These are phyloP conservation scores for Lactifluus hygrophoroides DNA, from an alignment of 768 basidiomycete species.

Conservation along the genomic window DNA sequence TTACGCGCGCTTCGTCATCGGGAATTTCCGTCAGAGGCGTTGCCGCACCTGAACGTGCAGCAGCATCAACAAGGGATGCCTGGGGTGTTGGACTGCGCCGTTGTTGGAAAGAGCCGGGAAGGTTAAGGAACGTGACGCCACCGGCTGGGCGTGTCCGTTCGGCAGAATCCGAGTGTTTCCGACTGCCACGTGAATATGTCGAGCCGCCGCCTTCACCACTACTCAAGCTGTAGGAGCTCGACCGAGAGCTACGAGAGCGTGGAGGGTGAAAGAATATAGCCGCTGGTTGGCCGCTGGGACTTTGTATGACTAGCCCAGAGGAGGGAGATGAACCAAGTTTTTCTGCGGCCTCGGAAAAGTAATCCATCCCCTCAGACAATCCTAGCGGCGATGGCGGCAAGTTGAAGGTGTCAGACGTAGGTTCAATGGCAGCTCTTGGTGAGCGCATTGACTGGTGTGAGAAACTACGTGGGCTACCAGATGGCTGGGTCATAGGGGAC, in stretches of 20 bases:
- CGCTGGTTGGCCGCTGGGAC: conserved; percentile 87
- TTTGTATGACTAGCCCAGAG: conserved; percentile 84
- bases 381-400: conserved; percentile 64
- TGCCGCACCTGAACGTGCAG: neutral
- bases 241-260: conserved; percentile 21
- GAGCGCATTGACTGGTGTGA: conserved; percentile 59
- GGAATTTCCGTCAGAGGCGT: neutral
- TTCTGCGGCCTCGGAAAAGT: conserved; percentile 58
- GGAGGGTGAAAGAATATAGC: conserved; percentile 91
- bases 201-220: neutral
- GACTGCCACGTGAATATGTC: conserved; percentile 3
- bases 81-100: neutral
- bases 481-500: conserved; percentile 40
- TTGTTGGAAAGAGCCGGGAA: neutral
- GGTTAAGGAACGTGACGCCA: conserved; percentile 9
- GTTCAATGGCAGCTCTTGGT: conserved; percentile 31
- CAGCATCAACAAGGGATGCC: neutral
- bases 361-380: conserved; percentile 67
- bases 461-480: conserved; percentile 40
- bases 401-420: conserved; percentile 30
- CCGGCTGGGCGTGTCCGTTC: conserved; percentile 5
- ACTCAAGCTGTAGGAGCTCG: conserved; percentile 8
- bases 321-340: conserved; percentile 69
- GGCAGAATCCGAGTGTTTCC: conserved; percentile 12
- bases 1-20: neutral